A percentile compares a stretch with the other conserved stretches of the same genome.
phyloP scores from a whole-genome alignment of 2,329 filamentous ascomycete species.

The Colletotrichum sp. region DNA sequence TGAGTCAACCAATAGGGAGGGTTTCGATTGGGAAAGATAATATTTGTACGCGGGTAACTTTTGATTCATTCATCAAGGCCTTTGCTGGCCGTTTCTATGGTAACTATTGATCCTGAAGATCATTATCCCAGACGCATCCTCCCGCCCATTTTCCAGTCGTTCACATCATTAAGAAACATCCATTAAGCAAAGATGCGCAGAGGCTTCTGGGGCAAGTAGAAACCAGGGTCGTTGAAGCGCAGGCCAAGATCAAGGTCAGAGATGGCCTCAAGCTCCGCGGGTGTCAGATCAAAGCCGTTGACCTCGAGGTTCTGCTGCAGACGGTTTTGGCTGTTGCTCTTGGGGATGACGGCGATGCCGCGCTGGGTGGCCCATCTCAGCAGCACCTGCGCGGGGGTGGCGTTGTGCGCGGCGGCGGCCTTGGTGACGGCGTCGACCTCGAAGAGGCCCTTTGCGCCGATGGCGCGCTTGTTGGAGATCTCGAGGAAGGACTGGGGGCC shows the following conservation, averaged over 20 bases:
- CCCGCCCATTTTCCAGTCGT: background rate
- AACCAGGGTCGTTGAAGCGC: constrained; percentile 65
- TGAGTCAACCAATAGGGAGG: background rate
- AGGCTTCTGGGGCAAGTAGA: constrained; percentile 42
- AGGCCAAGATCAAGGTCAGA: constrained; percentile 55
- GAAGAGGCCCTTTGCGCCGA: constrained; percentile 31
- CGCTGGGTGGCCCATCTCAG: constrained; percentile 72
- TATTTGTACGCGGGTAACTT: background rate
- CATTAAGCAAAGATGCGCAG: constrained; percentile 58
- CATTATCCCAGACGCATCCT: background rate
- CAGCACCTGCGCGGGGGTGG: constrained; percentile 69
- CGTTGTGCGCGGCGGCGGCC: constrained; percentile 58
- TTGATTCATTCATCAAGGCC: background rate
- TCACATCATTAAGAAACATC: background rate
- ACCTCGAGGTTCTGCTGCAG: constrained; percentile 63
- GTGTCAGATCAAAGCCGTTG: constrained; percentile 56
- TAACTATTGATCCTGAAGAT: background rate
- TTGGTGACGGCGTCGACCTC: constrained; percentile 46
- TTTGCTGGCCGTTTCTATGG: background rate
- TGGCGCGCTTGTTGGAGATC: constrained; percentile 31
- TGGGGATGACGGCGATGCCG: constrained; percentile 67
- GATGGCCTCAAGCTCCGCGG: constrained; percentile 62
- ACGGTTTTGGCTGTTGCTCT: constrained; percentile 58
- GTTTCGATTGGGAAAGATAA: background rate
- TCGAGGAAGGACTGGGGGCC: constrained; percentile 55